Evolutionary conservation across 2,329 filamentous ascomycete genomes (phyloP), one percentile per base, ranked within the genome.

Genomic region (Fonsecaea multimorphosa): DNA sequence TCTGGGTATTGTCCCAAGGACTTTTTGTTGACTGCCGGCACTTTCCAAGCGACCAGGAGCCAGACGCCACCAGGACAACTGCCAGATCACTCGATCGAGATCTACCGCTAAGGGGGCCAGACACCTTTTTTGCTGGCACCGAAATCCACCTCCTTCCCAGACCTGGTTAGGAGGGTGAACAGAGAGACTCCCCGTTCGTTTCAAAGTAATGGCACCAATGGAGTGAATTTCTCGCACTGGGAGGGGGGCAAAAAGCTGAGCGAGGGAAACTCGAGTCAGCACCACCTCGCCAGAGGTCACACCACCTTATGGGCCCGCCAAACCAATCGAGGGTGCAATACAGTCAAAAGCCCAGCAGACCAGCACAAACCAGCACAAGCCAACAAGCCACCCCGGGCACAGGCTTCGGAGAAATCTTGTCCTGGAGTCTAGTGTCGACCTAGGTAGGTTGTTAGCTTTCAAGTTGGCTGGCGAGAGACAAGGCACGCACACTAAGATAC

Each of bases 1-100:
- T 19, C 38, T 44, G 38, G 6, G n/a, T 19, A 5, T 44, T 11
- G 16, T 22, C 12, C 19, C 19, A 16, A 49, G 44, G 19, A 49
- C 34, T 49, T 49, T 40, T 49, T 40, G 38, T 49, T 49, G 19
- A 2, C 19, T 49, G 19, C 44, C 44, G 44, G 44, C 8, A 49
- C 12, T 24, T 49, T 49, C 44, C 44, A 24, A 49, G 44, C 44
- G 44, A 49, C 44, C 19, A 24, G 11, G 22, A 12, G 19, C 11
- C 44, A 49, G 19, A 49, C 44, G 44, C 44, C 44, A 49, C 44
- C 22, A 24, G 14, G 44, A 49, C 44, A 24, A 24, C 44, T 49
- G 44, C n/a, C 22, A 49, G 44, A 49, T 49, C 44, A 49, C 44
- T 49, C 19, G 44, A 49, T 49, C 44, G 44, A 49, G 44, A 49